A percentile compares a stretch with the other conserved stretches of the same genome.
phyloP scores from a whole-genome alignment of 768 basidiomycete genomes.

The Pleurotus cornucopiae region DNA sequence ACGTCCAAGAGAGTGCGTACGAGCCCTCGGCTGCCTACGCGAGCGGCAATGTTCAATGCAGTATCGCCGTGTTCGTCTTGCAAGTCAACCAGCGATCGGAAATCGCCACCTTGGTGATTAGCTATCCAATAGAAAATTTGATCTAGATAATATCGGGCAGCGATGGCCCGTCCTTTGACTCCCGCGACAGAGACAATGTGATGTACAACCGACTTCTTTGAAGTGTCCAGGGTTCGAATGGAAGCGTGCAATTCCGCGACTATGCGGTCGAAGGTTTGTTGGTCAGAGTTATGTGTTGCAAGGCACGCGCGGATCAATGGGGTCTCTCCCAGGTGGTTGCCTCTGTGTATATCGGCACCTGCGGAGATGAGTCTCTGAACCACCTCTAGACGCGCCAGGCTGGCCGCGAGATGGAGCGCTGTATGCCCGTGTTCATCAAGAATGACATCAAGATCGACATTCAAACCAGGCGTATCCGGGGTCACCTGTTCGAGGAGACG shows the following conservation, averaged over 20 bases:
- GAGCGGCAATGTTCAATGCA: slow-evolving; percentile 89
- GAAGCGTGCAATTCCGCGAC: slow-evolving; percentile 64
- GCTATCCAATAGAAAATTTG: slow-evolving; percentile 86
- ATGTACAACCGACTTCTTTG: slow-evolving; percentile 83
- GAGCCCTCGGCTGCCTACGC: slow-evolving; percentile 86
- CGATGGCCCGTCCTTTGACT: slow-evolving; percentile 78
- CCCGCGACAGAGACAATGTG: slow-evolving; percentile 90
- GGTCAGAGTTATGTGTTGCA: slow-evolving; percentile 81
- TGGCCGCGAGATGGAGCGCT: slow-evolving; percentile 88
- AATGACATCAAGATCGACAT: slow-evolving; percentile 73
- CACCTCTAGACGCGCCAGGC: slow-evolving; percentile 67
- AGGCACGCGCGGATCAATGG: slow-evolving; percentile 90
- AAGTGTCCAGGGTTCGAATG: slow-evolving; percentile 85
- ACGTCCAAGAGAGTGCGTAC: slow-evolving; percentile 87
- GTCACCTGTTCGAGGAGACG: slow-evolving; percentile 64
- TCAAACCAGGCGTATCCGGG: slow-evolving; percentile 26
- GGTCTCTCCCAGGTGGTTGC: slow-evolving; percentile 93
- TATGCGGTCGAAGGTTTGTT: slow-evolving; percentile 66
- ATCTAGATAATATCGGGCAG: slow-evolving; percentile 90
- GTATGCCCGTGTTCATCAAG: slow-evolving; percentile 95
- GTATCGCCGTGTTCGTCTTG: slow-evolving; percentile 97
- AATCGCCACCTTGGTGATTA: slow-evolving; percentile 70
- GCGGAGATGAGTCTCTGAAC: slow-evolving; percentile 66
- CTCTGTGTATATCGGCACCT: slow-evolving; percentile 87
- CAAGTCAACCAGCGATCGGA: slow-evolving; percentile 78